Base-by-base conservation (phyloP, 2,329 filamentous ascomycete species). In the Xylaria sp. region DNA sequence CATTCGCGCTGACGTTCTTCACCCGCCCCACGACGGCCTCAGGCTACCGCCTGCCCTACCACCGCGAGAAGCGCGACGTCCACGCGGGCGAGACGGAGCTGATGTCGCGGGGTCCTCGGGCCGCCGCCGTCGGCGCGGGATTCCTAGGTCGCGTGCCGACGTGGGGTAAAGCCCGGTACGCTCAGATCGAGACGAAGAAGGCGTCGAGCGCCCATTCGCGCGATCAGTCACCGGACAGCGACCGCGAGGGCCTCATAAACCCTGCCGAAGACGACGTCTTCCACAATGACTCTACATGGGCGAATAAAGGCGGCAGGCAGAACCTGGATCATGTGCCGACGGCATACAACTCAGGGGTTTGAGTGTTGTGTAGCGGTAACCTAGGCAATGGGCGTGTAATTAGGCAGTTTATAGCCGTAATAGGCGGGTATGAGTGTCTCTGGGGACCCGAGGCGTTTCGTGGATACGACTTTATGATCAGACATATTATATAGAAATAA, bases 121-220 rank as follows among this genome's bases (percentile, higher is more conserved):
- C 42, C 12, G 60, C 60, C 25, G 51, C 29, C 21, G 27, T 57
- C 10, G 65, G 70, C 3, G 6, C n/a, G 9, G 71, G 69, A 13
- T 58, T 78, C n/a, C 48, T 76, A n/a, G 65, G 60, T 23, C 71
- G 73, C 16, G 63, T 77, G 2, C 72, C 72, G 3, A 75, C 74
- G 4, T 76, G 74, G 72, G 72, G 69, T 4, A 69, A 69, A 2
- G 76, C 78, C 66, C 77, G 74, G 57, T 81, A 81, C 62, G 73
- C 73, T n/a, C 76, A 77, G 66, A 69, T 80, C 47, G 76, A 76
- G 48, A 29, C 23, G 18, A 64, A 60, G 10, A 61, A 62, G 48
- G 1, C 13, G 21, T 9, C 32, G n/a, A 53, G 16, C 18, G 37
- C 47, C 18, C 35, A 62, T 44, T 69, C 68, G 13, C 68, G 68